Evolutionary conservation across 2,329 filamentous ascomycete genomes (phyloP), one percentile per base, ranked within the genome.

Genomic region (Monosporascus sp.): DNA sequence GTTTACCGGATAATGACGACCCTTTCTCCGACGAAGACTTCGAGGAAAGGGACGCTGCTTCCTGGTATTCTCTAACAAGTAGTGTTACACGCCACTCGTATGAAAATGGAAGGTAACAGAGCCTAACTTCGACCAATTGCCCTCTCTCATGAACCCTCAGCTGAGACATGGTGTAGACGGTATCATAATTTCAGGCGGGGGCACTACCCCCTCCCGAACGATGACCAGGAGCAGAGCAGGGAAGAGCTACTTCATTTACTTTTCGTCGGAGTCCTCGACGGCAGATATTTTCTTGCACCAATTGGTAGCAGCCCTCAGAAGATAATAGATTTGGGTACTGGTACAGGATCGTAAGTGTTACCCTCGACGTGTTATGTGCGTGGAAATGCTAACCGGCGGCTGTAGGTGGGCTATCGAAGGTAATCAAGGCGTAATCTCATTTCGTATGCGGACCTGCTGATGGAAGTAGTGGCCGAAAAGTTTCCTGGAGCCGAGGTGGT

Each of bases 341-440:
- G 77, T 6, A 75, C 74, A 35, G 75, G 75, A 25, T 47, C 24
- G 39, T 48, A 46, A 47, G 24, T 45, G 14, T n/a, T 27, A 24
- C 24, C 20, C 4, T 22, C n/a, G 20, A n/a, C 22, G 22, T 17
- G 14, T 27, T 48, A 45, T n/a, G n/a, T 18, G 15, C 22, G 15
- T 37, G 15, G n/a, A 24, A 17, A 24, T n/a, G n/a, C 48, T 52
- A 17, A 49, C 48, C 20, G 14, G 22, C 6, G 15, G 15, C 25
- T 37, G 6, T 27, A 71, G 81, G 43, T 85, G 82, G 82, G 80
- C 81, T 2, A 75, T 82, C 50, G 75, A 78, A 58, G 67, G 75
- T 78, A 60, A 46, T 38, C 70, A 66, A 18, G 18, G 22, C 44
- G 39, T 25, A 51, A 50, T 46, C 14, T 5, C 20, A 15, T 43